A percentile compares a stretch with the other conserved stretches of the same genome.
Evolutionary conservation across 306 rosid genomes (phyloP).

Genomic region (Gillenia trifoliata): DNA sequence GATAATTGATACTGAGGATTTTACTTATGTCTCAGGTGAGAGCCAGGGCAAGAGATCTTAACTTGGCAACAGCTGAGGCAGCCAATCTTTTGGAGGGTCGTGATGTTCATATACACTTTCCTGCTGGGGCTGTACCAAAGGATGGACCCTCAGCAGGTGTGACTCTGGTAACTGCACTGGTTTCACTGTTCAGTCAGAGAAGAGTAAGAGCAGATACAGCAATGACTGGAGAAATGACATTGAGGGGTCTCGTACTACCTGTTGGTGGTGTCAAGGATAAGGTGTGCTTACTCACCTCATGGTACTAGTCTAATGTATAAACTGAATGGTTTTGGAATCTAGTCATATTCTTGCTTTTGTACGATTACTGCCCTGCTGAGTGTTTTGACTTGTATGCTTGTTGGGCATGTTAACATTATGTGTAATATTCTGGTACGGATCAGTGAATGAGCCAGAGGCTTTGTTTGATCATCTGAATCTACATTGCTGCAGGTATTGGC

Average conservation of each 20-base stretch:
- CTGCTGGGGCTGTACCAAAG: constrained; percentile 97
- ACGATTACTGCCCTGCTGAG: background rate
- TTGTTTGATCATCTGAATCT: constrained; percentile 11
- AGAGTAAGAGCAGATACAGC: constrained; percentile 93
- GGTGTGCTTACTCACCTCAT: constrained; percentile 32
- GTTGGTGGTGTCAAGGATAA: constrained; percentile 98
- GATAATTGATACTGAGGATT: constrained; percentile 20
- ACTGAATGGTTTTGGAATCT: background rate
- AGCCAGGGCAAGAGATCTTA: constrained; percentile 76
- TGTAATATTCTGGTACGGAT: no score
- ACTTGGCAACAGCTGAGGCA: constrained; percentile 56
- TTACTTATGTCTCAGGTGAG: constrained; percentile 53
- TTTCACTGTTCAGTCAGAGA: constrained; percentile 73
- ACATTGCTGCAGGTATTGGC: constrained; percentile 72
- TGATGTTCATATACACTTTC: constrained; percentile 94
- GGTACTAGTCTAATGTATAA: background rate
- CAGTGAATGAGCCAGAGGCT: background rate
- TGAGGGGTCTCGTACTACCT: constrained; percentile 95
- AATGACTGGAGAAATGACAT: constrained; percentile 98
- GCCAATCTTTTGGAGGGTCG: constrained; percentile 77
- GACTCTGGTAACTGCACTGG: constrained; percentile 94
- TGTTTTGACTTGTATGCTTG: background rate
- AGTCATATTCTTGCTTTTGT: background rate
- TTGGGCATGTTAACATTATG: background rate
- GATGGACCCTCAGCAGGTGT: constrained; percentile 99